Base-by-base conservation (phyloP, 805 yeast species). In the Cyberlindnera mississippiensis region DNA sequence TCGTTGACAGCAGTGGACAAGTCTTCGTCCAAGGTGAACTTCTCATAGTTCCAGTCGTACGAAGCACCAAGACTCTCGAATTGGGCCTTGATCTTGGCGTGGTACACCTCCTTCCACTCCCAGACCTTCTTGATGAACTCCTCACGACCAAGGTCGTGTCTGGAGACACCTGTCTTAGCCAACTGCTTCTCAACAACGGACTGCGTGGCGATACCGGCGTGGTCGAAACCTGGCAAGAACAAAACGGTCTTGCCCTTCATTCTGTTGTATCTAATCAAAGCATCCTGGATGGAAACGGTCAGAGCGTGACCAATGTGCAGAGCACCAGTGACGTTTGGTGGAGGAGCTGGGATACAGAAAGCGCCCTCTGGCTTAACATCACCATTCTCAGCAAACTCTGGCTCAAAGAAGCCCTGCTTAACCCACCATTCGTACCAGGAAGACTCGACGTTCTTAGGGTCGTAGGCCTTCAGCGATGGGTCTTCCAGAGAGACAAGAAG, bases 381-480 rank as follows among this genome's bases (percentile, higher is more conserved):
- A 35, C 97, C 97, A 58, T 82, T 81, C 44, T 68, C 74, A 34
- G 82, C 73, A 52, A 85, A 80, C 61, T 86, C 85, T 15, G 99
- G 99, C 66, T 84, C 82, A 59, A 93, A 93, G 57, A 78, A 80
- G 15, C 93, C 95, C 64, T 86, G 75, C 57, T 84, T 73, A 46
- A 78, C 83, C 99, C 99, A 93, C 98, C 99, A 93, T 15, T 76
- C 79, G 67, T 91, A 91, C 99, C 99, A 93, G 12, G 96, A 86
- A 42, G 95, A 83, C 68, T 93, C 99, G 36, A 93, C 97, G 55
- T 82, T 84, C 55, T 78, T 77, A 27, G 99, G 99, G 57, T 78
- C 85, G 66, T 93, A 93, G 9, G 98, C 91, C 66, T 93, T 90
- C 62, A 93, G 78, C 16, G 97, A 81, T 17, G 96, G 90, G 61